These are phyloP conservation scores for Psidium friedrichsthalianum DNA, from an alignment of 345 rosid species.

Conservation along the genomic window DNA sequence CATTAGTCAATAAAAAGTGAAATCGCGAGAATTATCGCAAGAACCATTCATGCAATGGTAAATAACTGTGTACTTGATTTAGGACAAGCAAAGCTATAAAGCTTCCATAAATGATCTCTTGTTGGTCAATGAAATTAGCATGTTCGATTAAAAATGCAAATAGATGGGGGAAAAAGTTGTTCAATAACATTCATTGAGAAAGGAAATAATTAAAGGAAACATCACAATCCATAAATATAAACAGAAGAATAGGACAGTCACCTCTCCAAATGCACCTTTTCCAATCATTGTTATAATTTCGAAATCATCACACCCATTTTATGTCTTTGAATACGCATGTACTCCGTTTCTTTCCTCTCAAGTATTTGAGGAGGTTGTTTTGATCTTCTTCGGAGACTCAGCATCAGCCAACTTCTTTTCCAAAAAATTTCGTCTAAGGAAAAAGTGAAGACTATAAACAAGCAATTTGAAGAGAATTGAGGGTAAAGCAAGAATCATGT, in stretches of 20 bases:
- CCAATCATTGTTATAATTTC: conserved; percentile 25
- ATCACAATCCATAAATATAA: not conserved
- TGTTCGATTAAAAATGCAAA: not conserved
- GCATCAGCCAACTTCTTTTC: conserved; percentile 94
- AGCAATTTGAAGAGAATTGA: not conserved
- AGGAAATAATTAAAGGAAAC: not conserved
- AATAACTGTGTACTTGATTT: not conserved
- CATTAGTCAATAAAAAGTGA: not conserved
- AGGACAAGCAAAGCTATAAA: not conserved
- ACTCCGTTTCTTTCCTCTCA: conserved; percentile 93
- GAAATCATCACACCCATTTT: conserved; percentile 94
- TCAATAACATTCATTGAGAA: not conserved
- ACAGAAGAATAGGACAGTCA: not conserved
- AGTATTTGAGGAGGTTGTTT: conserved; percentile 70
- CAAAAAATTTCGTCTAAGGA: conserved; percentile 46
- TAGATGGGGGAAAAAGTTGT: not conserved
- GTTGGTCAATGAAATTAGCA: not conserved
- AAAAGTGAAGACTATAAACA: not conserved
- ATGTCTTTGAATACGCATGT: conserved; percentile 94
- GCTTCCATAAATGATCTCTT: not conserved
- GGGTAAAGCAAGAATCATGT: not conserved
- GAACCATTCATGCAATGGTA: not conserved
- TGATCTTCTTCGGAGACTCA: conserved; percentile 97
- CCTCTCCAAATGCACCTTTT: conserved; percentile 19
- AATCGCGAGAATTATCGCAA: not conserved